Conservation (phyloP, 2,329 filamentous ascomycete genomes). For the Chaetothyriales sp. region DNA sequence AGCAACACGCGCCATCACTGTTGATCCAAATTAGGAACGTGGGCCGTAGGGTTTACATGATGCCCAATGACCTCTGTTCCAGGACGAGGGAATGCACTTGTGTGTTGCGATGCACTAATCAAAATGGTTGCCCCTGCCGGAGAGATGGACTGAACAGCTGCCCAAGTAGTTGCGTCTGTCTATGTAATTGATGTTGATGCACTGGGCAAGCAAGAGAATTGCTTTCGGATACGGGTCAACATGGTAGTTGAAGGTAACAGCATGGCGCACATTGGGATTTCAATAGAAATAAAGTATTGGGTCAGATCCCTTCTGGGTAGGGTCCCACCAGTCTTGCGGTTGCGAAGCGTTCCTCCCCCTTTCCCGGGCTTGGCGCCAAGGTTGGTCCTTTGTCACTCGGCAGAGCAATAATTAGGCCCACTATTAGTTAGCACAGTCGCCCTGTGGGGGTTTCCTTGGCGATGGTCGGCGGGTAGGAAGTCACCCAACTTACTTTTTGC, state of each 20-base stretch:
- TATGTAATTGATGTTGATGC: conserved; percentile 6
- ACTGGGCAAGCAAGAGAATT: neutral
- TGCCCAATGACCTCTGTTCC: neutral
- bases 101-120: neutral
- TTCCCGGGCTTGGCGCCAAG: neutral
- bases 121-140: neutral
- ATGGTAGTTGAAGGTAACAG: neutral
- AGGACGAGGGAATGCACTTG: neutral
- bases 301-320: neutral
- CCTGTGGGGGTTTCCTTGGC: neutral
- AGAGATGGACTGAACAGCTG: conserved; percentile 1
- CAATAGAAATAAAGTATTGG: neutral
- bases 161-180: conserved; percentile 9
- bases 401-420: too few species aligned
- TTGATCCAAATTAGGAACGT: neutral
- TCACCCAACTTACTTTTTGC: neutral
- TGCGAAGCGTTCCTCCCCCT: neutral
- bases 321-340: neutral
- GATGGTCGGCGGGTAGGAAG: neutral
- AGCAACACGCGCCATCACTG: neutral
- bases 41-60: neutral
- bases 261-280: neutral
- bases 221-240: neutral
- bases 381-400: neutral
- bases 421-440: neutral